Base-by-base conservation (phyloP, 768 basidiomycete species). In the Leccinum rimulosum region DNA sequence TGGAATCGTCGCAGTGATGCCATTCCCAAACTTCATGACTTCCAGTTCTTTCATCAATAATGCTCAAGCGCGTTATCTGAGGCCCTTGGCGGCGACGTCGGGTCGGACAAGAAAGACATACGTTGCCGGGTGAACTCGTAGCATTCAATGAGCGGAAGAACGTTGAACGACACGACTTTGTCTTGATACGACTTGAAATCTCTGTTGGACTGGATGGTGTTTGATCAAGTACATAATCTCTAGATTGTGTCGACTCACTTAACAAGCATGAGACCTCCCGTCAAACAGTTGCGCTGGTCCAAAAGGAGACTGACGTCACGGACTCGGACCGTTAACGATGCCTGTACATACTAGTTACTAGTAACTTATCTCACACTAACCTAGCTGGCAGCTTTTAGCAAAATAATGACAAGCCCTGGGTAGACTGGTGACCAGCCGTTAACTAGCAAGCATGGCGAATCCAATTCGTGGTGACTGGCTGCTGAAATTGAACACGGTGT, bases 91-190 rank as follows among this genome's bases (percentile, higher is more conserved):
- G 31, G 31, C 31, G 31, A 31, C 10, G 31, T 98, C 95, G 7
- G 96, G 95, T 55, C 89, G 91, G 51, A 99, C 91, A 62, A 98
- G 89, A 82, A 98, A 99, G 63, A 95, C 83, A 22, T 22, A 22
- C 22, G 68, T 98, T 96, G 64, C 96, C 97, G 6, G 98, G 85
- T 88, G 77, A 98, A 98, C 71, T 98, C 97, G 76, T 96, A 99
- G 25, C 96, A 93, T 71, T 98, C 95, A 62, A 88, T 84, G 8
- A 99, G 80, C 7, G 90, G 81, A 11, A 92, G 85, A 48, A 97
- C 86, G 36, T 82, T 80, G 76, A 96, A 98, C n/a, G 82, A 85
- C 61, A 81, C 77, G 64, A 97, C 84, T 22, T 22, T 22, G 22
- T 22, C 22, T 22, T 2, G 97, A 68, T 99, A 99, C 22, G 90